Conservation (phyloP, 192 early-diverging fungal species). For the Backusella mclennaniae region DNA sequence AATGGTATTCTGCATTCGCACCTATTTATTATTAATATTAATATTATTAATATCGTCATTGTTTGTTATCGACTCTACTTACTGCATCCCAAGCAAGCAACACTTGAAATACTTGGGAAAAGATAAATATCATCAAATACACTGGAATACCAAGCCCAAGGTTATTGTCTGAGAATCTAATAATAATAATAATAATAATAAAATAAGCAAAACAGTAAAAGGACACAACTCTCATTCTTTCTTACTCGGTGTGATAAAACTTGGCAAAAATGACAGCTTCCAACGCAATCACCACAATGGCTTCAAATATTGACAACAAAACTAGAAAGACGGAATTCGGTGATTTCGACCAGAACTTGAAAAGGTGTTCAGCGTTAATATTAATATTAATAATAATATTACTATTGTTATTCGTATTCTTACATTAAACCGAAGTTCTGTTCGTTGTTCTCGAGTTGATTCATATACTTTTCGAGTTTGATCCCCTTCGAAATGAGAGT, state of each 20-base stretch:
- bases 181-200: not conserved
- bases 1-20: constrained; percentile 70
- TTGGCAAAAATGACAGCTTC: constrained; percentile 51
- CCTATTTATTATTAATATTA: constrained; percentile 33
- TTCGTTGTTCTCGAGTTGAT: constrained; percentile 9
- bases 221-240: not conserved
- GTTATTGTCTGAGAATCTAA: constrained; percentile 5
- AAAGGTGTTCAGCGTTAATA: too few relatives aligned
- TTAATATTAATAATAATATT: too few relatives aligned
- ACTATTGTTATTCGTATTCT: not conserved
- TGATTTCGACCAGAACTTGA: constrained; percentile 27
- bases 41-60: not conserved
- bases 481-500: not conserved
- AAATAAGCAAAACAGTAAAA: not conserved
- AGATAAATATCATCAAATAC: constrained; percentile 74
- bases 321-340: constrained; percentile 33
- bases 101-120: constrained; percentile 67
- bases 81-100: constrained; percentile 69
- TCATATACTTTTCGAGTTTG: constrained; percentile 9
- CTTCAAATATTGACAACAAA: constrained; percentile 44
- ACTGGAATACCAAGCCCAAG: constrained; percentile 54
- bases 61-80: constrained; percentile 25
- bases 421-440: constrained; percentile 12
- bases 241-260: constrained; percentile 41
- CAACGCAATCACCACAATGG: constrained; percentile 50